Evolutionary conservation across 495 filamentous ascomycete species (phyloP).

Genomic region (Elasticomyces elasticus): DNA sequence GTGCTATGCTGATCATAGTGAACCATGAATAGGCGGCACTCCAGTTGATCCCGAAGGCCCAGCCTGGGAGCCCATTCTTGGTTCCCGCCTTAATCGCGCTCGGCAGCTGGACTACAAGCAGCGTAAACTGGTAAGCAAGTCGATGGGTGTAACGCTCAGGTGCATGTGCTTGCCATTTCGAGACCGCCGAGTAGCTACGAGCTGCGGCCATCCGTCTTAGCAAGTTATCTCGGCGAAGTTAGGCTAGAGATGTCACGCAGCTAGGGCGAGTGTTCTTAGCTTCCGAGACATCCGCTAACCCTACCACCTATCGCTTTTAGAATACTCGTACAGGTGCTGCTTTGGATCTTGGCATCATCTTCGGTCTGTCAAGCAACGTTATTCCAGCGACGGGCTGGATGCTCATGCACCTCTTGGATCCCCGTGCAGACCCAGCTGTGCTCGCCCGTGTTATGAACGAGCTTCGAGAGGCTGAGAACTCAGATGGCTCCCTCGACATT

Average conservation of each 20-base stretch:
- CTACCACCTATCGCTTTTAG: too few species aligned
- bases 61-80: slow-evolving; percentile 20
- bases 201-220: too few species aligned
- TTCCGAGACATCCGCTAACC: too few species aligned
- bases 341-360: slow-evolving; percentile 22
- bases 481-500: slow-evolving; percentile 20
- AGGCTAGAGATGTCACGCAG: too few species aligned
- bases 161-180: too few species aligned
- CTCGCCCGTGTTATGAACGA: slow-evolving; percentile 17
- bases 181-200: too few species aligned
- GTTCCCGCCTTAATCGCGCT: slow-evolving; percentile 6
- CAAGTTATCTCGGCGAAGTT: too few species aligned
- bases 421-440: slow-evolving; percentile 15
- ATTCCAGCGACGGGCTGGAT: slow-evolving; percentile 25
- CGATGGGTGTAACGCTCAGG: too few species aligned
- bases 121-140: too few species aligned
- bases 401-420: slow-evolving; percentile 24
- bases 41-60: slow-evolving; percentile 20
- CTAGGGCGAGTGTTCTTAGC: too few species aligned
- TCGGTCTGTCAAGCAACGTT: slow-evolving; percentile 21
- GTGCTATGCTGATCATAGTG: neutral
- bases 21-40: neutral
- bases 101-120: slow-evolving; percentile 17
- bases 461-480: slow-evolving; percentile 5
- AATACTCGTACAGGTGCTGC: slow-evolving; percentile 6